phyloP scores from a whole-genome alignment of 2,329 filamentous ascomycete genomes.

The Aspergillus pseudoglaucus region DNA sequence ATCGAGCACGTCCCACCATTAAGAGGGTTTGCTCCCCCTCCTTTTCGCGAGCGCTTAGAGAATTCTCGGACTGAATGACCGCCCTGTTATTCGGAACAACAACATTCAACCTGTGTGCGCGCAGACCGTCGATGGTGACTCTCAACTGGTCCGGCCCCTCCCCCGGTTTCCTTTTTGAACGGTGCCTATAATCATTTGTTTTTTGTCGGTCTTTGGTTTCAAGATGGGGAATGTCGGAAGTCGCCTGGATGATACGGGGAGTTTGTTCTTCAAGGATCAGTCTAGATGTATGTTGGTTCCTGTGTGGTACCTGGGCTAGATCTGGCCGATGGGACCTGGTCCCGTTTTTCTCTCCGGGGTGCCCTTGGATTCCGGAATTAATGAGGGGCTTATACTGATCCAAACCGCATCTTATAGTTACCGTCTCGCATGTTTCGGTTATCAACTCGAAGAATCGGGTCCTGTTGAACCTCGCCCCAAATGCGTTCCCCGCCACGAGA shows the following conservation, averaged over 20 bases:
- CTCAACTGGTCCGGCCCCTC: constrained; percentile 20
- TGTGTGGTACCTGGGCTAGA: not conserved
- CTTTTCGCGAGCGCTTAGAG: too few species aligned
- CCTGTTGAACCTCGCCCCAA: constrained; percentile 72
- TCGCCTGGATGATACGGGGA: constrained; percentile 70
- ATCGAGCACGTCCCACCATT: not conserved
- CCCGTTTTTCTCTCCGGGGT: not conserved
- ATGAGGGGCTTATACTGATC: constrained; percentile 7
- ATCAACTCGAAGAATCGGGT: constrained; percentile 72
- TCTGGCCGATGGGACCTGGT: not conserved
- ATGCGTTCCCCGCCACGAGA: constrained; percentile 77
- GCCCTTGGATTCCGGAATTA: not conserved
- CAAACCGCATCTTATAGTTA: constrained; percentile 53
- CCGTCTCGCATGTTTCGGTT: constrained; percentile 75
- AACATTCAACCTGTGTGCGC: constrained; percentile 18
- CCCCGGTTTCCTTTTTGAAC: constrained; percentile 21
- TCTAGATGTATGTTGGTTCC: constrained; percentile 61
- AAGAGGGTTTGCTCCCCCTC: not conserved
- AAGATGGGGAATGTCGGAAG: constrained; percentile 91
- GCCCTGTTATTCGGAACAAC: constrained; percentile 8
- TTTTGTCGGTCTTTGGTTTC: constrained; percentile 17
- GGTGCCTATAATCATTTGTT: constrained; percentile 16
- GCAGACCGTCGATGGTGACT: constrained; percentile 29
- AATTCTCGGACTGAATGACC: constrained; percentile 18
- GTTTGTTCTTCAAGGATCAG: constrained; percentile 84